Percentiles rank a stretch among this genome's conserved stretches.
These are phyloP conservation scores for Saturnispora saitoi DNA, from an alignment of 805 yeast species.

Conservation along the genomic window DNA sequence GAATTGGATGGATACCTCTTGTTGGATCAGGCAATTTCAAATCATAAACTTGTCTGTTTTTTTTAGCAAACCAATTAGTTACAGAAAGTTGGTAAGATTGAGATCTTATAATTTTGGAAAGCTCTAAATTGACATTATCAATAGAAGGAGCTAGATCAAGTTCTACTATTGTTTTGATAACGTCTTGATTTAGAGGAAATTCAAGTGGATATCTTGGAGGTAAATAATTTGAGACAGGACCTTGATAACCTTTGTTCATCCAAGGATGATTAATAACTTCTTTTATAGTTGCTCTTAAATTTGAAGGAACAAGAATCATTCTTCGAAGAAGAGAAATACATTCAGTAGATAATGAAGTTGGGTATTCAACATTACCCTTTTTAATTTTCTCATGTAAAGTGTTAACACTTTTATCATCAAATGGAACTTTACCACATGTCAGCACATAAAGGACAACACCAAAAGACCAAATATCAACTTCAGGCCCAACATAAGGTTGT, in stretches of 20 bases:
- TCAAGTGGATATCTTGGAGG: slow-evolving; percentile 73
- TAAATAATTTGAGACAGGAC: slow-evolving; percentile 57
- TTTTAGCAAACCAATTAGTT: slow-evolving; percentile 49
- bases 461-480: slow-evolving; percentile 97
- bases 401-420: slow-evolving; percentile 89
- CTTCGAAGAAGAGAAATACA: slow-evolving; percentile 72
- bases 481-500: slow-evolving; percentile 90
- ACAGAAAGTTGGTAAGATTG: slow-evolving; percentile 56
- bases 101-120: slow-evolving; percentile 51
- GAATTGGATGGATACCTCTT: slow-evolving; percentile 75
- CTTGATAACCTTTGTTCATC: slow-evolving; percentile 86
- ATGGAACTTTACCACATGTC: slow-evolving; percentile 97
- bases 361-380: slow-evolving; percentile 86
- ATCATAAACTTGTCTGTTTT: slow-evolving; percentile 22
- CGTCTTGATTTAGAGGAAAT: slow-evolving; percentile 56
- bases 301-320: slow-evolving; percentile 89
- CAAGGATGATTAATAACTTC: slow-evolving; percentile 88
- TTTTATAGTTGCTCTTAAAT: slow-evolving; percentile 63
- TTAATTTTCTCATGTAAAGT: slow-evolving; percentile 91
- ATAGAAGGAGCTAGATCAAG: slow-evolving; percentile 66
- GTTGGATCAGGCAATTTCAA: slow-evolving; percentile 61
- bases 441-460: slow-evolving; percentile 93
- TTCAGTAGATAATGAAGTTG: slow-evolving; percentile 67
- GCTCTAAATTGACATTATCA: slow-evolving; percentile 45
- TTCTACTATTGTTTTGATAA: slow-evolving; percentile 65